Percentiles rank a stretch among this genome's conserved stretches.
Evolutionary conservation across 2,329 filamentous ascomycete species (phyloP).

Genomic region (Thielaviopsis populi): DNA sequence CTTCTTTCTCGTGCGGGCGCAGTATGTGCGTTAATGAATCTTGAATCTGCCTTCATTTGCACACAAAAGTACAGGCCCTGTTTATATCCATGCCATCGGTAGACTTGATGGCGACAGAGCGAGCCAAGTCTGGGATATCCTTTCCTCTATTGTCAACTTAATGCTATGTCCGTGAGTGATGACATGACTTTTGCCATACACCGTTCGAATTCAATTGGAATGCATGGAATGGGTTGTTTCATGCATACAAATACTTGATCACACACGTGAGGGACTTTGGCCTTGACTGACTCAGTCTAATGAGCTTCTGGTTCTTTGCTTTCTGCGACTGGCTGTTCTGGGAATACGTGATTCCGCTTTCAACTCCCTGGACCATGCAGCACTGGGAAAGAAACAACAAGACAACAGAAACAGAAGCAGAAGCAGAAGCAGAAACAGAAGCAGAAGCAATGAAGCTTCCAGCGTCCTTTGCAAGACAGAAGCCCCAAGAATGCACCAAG

Average conservation of each 20-base stretch:
- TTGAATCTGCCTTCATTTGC: neutral
- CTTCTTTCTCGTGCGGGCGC: neutral
- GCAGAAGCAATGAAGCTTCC: neutral
- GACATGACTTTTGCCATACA: no score
- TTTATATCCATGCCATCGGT: neutral
- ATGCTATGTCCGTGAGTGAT: no score
- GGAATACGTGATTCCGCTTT: neutral
- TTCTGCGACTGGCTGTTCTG: neutral
- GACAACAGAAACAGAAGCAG: neutral
- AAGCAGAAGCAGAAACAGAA: no score
- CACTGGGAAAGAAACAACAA: neutral
- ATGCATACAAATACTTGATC: neutral
- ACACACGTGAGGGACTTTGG: neutral
- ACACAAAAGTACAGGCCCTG: neutral
- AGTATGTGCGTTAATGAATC: neutral
- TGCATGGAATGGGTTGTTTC: neutral
- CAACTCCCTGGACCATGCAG: neutral
- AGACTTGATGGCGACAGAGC: neutral
- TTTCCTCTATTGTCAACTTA: neutral
- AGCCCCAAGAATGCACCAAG: no score
- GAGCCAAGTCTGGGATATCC: neutral
- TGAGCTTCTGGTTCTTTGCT: neutral
- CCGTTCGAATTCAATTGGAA: neutral
- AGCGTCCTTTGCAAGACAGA: no score
- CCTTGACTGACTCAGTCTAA: neutral